Evolutionary conservation across 106 monocot genomes (phyloP), one percentile per base, ranked within the genome.

Genomic region (Cymbidium sinense): DNA sequence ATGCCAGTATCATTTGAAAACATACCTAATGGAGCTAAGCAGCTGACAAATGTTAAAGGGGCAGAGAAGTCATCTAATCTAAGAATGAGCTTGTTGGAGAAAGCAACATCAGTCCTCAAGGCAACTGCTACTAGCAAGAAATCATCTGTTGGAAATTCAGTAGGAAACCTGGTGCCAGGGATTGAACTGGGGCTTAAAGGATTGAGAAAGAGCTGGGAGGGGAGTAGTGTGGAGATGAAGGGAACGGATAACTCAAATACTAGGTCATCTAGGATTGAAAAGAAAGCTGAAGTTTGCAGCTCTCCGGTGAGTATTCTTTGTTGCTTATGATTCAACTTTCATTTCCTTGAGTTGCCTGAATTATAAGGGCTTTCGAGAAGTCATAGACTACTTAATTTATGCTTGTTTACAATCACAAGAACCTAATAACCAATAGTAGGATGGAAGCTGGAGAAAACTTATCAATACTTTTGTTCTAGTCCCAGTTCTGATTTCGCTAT

Each of bases 191-290:
- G 84, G 9, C 76, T 76, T 4, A 91, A 88, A 61, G 84, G 70
- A 74, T 75, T 85, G 70, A 82, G 91, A 37, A 91, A 76, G 85
- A 88, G 91, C 70, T 91, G 91, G 91, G 88, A 86, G 37, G 91
- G 91, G 47, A 15, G 13, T 29, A 71, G 78, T 70, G 21, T 70
- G 8, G 84, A 84, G 50, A 64, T 64, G 5, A 92, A 84, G 30
- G 69, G 75, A 9, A 82, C 76, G 31, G 80, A 82, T 37, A 77
- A 44, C 47, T 20, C 76, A 37, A 81, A 76, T n/a, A 29, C 84
- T 31, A 91, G 64, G 80, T 75, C 74, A 62, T 20, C 76, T 8
- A 91, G 79, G 74, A 58, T 64, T 13, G 91, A 81, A 29, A 23
- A 51, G 5, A 88, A 83, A 80, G 2, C 80, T 70, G 84, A 81